Conservation (phyloP, 176 grass and related monocot genomes). For the Bothriochloa decipiens region DNA sequence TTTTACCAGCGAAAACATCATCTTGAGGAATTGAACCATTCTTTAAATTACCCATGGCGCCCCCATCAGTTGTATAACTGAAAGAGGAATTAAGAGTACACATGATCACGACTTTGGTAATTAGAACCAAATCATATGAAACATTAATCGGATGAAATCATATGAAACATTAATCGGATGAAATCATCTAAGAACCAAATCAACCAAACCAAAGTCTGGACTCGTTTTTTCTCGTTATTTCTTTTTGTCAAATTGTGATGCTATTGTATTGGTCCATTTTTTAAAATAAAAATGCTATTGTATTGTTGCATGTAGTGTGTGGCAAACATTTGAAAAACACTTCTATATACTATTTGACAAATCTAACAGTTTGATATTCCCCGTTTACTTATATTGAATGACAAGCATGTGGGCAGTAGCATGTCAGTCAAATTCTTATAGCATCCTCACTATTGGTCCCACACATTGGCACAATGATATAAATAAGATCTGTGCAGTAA, state of each 20-base stretch:
- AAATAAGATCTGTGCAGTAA: conserved; percentile 21
- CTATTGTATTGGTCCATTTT: background rate
- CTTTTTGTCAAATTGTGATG: conserved; percentile 27
- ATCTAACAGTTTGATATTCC: conserved; percentile 1
- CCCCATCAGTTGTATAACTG: conserved; percentile 98
- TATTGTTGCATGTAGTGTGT: background rate
- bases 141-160: conserved; percentile 8
- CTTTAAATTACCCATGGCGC: conserved; percentile 54
- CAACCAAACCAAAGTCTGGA: conserved; percentile 8
- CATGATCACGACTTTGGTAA: conserved; percentile 9
- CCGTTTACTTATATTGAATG: background rate
- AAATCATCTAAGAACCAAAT: background rate
- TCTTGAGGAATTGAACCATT: conserved; percentile 81
- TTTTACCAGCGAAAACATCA: conserved; percentile 86
- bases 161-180: conserved; percentile 5
- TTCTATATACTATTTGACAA: conserved; percentile 9
- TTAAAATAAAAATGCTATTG: background rate
- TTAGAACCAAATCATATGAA: conserved; percentile 15
- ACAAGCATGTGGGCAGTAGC: background rate
- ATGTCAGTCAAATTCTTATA: conserved; percentile 22
- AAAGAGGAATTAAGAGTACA: conserved; percentile 44
- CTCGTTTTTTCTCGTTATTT: background rate
- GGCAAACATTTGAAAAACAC: conserved; percentile 11
- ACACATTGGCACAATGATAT: background rate
- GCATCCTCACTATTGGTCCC: background rate